Evolutionary conservation across 2,329 filamentous ascomycete genomes (phyloP), one percentile per base, ranked within the genome.

Genomic region (Reticulascus tulasneorum): DNA sequence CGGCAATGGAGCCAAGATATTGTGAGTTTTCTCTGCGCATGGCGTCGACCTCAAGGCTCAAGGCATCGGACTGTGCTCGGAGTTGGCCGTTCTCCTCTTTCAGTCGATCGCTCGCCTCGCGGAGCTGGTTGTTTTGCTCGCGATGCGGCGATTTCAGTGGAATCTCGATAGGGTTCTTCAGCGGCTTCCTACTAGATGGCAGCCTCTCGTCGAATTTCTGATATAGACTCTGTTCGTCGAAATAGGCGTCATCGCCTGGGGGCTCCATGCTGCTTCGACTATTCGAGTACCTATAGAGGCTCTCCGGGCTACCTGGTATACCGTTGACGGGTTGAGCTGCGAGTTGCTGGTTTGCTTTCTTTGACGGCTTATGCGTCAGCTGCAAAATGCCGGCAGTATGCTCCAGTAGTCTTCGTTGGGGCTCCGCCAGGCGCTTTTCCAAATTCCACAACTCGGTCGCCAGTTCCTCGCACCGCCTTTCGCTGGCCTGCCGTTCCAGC

Each of bases 351-450:
- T 66, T 58, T 4, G 63, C 51, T 35, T 66, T 66, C 52, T 77
- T 84, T n/a, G 84, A 71, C 1, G 77, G 79, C 50, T 83, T 84
- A 61, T 97, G 90, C 8, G 90, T 94, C 59, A 94, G 76, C 55
- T 95, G 89, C 35, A 98, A 67, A 24, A 98, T 86, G 28, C 87
- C 91, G 11, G 93, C 90, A 0, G 91, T 97, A 58, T 98, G 93
- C 58, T 91, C 82, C 33, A 97, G 67, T 28, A 98, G 66, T 44
- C 80, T 78, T 50, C 77, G 77, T 52, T 94, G 86, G 8, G 86
- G 76, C 40, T 84, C 75, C 64, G 88, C 81, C 40, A 84, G 67
- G 47, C 84, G 71, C 58, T 85, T 86, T 60, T 96, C 87, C 37
- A 94, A 67, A 40, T 76, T 75, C 65, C 86, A 87, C 23, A 97